Evolutionary conservation across 768 basidiomycete species (phyloP).

Genomic region (Kwoniella dejecticola): DNA sequence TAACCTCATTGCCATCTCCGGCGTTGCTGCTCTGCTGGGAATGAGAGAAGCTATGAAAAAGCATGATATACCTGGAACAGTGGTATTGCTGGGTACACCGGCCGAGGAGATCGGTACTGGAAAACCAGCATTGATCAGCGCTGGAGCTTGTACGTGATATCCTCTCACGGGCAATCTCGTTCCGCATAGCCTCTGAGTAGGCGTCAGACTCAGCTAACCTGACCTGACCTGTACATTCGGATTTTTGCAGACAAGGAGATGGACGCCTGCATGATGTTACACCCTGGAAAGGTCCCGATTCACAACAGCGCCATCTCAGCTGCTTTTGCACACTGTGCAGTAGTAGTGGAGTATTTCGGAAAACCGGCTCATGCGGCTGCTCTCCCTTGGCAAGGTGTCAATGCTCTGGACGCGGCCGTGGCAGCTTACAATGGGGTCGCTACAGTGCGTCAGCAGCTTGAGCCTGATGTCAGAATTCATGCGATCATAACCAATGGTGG

Average conservation of each 20-base stretch:
- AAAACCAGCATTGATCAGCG: constrained; percentile 30
- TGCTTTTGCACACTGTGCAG: constrained; percentile 14
- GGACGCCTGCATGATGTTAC: constrained; percentile 44
- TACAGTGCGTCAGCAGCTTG: constrained; percentile 82
- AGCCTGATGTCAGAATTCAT: constrained; percentile 67
- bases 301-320: constrained; percentile 12
- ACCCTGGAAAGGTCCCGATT: constrained; percentile 17
- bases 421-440: constrained; percentile 77
- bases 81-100: constrained; percentile 40
- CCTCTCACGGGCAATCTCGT: too few relatives aligned
- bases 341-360: constrained; percentile 32
- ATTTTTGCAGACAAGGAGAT: constrained; percentile 25
- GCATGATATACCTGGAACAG: constrained; percentile 28
- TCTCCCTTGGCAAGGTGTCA: constrained; percentile 31
- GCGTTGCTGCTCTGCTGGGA: constrained; percentile 29
- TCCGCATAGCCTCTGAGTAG: too few relatives aligned
- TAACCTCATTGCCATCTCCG: constrained; percentile 40
- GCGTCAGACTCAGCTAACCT: too few relatives aligned
- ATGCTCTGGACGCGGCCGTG: constrained; percentile 71
- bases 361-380: constrained; percentile 37
- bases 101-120: constrained; percentile 43
- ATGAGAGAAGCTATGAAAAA: constrained; percentile 31
- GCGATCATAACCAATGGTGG: background rate
- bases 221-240: too few relatives aligned
- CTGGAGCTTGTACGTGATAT: constrained; percentile 32